phyloP scores from a whole-genome alignment of 2,329 filamentous ascomycete genomes.

The Hirsutella thompsonii region DNA sequence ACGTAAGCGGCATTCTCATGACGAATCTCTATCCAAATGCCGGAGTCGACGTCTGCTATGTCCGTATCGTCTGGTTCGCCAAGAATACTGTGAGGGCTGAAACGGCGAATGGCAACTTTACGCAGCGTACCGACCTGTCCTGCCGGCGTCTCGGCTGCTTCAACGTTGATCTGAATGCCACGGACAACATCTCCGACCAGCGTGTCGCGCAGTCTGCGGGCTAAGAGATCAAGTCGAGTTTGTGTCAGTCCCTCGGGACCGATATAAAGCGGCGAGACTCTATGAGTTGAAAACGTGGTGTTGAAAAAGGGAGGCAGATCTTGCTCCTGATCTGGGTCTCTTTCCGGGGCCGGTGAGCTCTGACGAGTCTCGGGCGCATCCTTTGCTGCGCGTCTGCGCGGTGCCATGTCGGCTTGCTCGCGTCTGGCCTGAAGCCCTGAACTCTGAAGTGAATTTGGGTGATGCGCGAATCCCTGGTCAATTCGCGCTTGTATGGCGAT shows the following conservation, averaged over 20 bases:
- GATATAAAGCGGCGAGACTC: constrained; percentile 39
- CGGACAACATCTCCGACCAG: constrained; percentile 48
- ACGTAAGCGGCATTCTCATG: constrained; percentile 41
- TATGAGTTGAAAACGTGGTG: constrained; percentile 44
- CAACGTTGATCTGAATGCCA: constrained; percentile 40
- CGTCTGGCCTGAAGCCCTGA: background rate
- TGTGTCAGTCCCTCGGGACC: constrained; percentile 25
- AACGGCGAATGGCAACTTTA: constrained; percentile 34
- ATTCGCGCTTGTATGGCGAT: too few relatives aligned
- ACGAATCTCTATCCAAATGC: constrained; percentile 32
- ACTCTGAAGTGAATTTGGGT: background rate
- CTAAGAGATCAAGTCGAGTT: constrained; percentile 27
- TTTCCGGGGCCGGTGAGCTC: background rate
- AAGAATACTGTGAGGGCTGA: constrained; percentile 19
- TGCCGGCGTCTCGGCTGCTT: constrained; percentile 24
- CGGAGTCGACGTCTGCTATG: constrained; percentile 10
- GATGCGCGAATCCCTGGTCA: too few relatives aligned
- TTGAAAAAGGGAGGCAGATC: constrained; percentile 35
- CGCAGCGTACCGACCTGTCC: constrained; percentile 30
- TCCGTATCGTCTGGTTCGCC: constrained; percentile 12
- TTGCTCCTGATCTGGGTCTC: background rate
- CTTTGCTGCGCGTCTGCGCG: constrained; percentile 1
- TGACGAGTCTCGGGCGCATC: background rate
- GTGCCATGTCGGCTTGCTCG: background rate
- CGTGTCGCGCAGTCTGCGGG: constrained; percentile 36